Evolutionary conservation across 306 rosid species (phyloP).

Genomic region (Cucumis cinereus): DNA sequence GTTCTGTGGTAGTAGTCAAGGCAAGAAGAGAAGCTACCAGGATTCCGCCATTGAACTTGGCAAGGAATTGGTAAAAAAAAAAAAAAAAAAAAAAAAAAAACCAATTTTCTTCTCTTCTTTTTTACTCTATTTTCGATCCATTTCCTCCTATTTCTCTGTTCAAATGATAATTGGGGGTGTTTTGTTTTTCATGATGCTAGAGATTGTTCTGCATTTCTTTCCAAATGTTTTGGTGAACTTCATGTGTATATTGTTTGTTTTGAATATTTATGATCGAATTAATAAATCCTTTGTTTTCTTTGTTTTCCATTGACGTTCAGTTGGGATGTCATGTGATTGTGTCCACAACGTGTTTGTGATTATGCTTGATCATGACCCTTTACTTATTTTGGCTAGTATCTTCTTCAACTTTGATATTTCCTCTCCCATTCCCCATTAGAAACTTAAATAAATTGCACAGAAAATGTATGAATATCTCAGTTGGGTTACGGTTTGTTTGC

Average conservation of each 20-base stretch:
- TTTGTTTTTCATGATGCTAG: not conserved
- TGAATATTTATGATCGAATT: not conserved
- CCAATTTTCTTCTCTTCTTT: not conserved
- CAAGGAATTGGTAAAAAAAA: conserved; percentile 65
- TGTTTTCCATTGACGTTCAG: not conserved
- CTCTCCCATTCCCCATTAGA: not conserved
- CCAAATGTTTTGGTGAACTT: not conserved
- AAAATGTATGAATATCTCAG: not conserved
- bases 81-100: too few species aligned
- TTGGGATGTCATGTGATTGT: not conserved
- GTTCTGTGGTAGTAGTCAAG: conserved; percentile 97
- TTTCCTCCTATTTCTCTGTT: not conserved
- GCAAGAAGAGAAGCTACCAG: conserved; percentile 84
- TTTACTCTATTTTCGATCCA: not conserved
- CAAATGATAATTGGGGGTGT: not conserved
- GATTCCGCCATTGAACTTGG: conserved; percentile 95
- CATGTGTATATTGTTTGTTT: not conserved
- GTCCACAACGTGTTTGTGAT: conserved; percentile 1
- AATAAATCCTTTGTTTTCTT: not conserved
- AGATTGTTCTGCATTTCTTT: not conserved
- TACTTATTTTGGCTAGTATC: not conserved
- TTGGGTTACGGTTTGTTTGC: not conserved
- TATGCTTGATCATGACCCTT: not conserved
- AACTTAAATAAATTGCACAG: not conserved
- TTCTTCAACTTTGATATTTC: not conserved